Evolutionary conservation across 2,329 filamentous ascomycete species (phyloP).

Genomic region (Nigrograna mackinnonii): DNA sequence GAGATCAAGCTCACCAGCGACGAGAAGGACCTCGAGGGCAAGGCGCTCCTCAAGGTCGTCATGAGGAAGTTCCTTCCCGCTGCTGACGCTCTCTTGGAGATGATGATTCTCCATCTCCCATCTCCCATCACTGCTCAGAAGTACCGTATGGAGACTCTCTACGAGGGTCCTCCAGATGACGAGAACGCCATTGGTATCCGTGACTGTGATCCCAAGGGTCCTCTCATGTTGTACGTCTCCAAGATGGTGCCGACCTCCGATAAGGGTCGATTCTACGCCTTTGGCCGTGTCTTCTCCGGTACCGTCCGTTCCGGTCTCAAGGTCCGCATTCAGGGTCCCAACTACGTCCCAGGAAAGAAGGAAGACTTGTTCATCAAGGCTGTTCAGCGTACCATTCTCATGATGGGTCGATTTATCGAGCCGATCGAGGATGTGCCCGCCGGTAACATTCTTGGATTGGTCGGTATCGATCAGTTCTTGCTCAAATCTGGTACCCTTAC

Average conservation of each 20-base stretch:
- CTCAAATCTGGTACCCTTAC: constrained; percentile 99
- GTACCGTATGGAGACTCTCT: constrained; percentile 98
- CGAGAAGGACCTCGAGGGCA: constrained; percentile 94
- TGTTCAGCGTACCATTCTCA: constrained; percentile 98
- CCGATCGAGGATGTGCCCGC: constrained; percentile 98
- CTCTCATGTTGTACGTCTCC: constrained; percentile 99
- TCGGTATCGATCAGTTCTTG: constrained; percentile 99
- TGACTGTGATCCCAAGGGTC: constrained; percentile 96
- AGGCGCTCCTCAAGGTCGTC: constrained; percentile 95
- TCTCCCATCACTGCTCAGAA: constrained; percentile 94
- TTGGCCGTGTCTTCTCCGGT: constrained; percentile 99
- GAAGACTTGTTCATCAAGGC: constrained; percentile 99
- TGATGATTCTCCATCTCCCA: constrained; percentile 99
- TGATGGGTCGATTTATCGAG: constrained; percentile 99
- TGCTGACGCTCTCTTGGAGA: constrained; percentile 97
- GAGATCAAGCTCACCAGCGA: constrained; percentile 86
- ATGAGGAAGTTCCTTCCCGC: constrained; percentile 99
- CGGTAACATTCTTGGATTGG: constrained; percentile 99
- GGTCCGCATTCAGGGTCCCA: constrained; percentile 99
- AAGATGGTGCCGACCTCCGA: constrained; percentile 99
- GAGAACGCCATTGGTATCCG: constrained; percentile 94
- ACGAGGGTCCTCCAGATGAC: constrained; percentile 95
- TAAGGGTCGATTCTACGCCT: constrained; percentile 99
- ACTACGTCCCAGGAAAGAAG: constrained; percentile 98
- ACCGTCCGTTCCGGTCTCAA: constrained; percentile 97